A percentile compares a stretch with the other conserved stretches of the same genome.
phyloP scores from a whole-genome alignment of 2,329 filamentous ascomycete species.

The Xylariaceae sp. region DNA sequence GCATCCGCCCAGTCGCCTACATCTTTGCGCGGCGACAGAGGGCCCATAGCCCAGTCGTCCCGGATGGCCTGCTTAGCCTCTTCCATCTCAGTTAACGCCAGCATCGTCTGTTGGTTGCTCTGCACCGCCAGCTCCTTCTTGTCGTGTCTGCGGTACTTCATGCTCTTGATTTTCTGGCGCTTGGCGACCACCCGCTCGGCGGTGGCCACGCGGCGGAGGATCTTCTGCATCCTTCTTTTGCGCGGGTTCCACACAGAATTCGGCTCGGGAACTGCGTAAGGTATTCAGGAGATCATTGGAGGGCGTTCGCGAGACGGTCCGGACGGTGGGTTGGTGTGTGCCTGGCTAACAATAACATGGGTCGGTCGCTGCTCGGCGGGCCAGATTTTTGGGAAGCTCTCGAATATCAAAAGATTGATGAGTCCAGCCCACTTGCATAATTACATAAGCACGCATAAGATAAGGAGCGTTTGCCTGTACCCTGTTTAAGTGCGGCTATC shows the following conservation, averaged over 20 bases:
- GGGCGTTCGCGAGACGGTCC: slow-evolving; percentile 1
- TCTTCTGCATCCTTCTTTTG: slow-evolving; percentile 31
- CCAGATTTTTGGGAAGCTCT: slow-evolving; percentile 20
- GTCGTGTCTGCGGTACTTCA: slow-evolving; percentile 23
- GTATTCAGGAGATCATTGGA: slow-evolving; percentile 11
- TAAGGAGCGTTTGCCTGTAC: not conserved
- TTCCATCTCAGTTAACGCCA: slow-evolving; percentile 36
- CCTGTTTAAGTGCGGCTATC: not conserved
- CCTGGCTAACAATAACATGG: not conserved
- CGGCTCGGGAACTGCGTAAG: not conserved
- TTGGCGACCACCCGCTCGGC: slow-evolving; percentile 37
- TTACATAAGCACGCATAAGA: not conserved
- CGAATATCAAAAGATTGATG: not conserved
- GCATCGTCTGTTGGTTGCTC: slow-evolving; percentile 28
- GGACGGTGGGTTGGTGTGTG: not conserved
- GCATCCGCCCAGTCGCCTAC: slow-evolving; percentile 53
- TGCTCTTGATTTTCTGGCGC: slow-evolving; percentile 31
- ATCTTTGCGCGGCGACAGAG: slow-evolving; percentile 73
- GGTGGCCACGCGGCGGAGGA: slow-evolving; percentile 35
- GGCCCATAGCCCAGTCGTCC: slow-evolving; percentile 76
- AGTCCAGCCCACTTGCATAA: not conserved
- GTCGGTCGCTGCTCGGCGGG: slow-evolving; percentile 2
- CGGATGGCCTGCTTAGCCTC: slow-evolving; percentile 54
- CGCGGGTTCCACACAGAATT: not conserved
- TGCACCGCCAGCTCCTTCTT: slow-evolving; percentile 22